Evolutionary conservation across 768 basidiomycete genomes (phyloP).

Genomic region (Mycena rebaudengoi): DNA sequence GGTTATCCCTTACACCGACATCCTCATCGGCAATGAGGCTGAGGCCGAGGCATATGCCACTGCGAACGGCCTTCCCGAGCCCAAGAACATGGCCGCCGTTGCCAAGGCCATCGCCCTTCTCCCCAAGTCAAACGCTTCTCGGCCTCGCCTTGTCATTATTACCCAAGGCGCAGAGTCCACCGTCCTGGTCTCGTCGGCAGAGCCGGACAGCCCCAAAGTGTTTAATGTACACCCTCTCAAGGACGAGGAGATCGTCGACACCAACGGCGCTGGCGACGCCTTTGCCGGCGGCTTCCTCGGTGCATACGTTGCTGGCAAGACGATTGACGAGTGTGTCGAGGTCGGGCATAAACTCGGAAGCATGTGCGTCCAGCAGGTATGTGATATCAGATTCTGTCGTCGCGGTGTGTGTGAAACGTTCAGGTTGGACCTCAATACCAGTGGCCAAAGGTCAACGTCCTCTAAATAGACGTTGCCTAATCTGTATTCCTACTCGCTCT

Average conservation of each 20-base stretch:
- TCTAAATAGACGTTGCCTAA: conserved; percentile 29
- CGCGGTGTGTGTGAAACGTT: background rate
- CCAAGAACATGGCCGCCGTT: conserved; percentile 71
- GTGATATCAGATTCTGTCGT: conserved; percentile 23
- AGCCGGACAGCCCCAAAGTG: conserved; percentile 61
- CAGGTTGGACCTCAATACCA: conserved; percentile 62
- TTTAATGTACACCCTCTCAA: conserved; percentile 67
- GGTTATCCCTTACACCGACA: conserved; percentile 84
- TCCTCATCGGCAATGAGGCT: conserved; percentile 95
- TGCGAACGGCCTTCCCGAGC: conserved; percentile 72
- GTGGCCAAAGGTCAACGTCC: conserved; percentile 58
- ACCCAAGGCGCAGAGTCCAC: conserved; percentile 90
- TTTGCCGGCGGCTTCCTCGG: conserved; percentile 98
- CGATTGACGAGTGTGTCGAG: conserved; percentile 77
- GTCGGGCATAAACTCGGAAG: conserved; percentile 87
- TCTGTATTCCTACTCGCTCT: conserved; percentile 30
- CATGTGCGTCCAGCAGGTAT: conserved; percentile 85
- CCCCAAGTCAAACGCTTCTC: conserved; percentile 78
- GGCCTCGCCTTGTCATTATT: conserved; percentile 86
- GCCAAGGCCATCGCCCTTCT: conserved; percentile 79
- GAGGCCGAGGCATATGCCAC: conserved; percentile 91
- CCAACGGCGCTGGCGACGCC: conserved; percentile 97
- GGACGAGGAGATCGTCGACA: conserved; percentile 85
- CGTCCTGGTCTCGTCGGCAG: conserved; percentile 71
- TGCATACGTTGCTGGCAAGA: conserved; percentile 82